Evolutionary conservation across 2,329 filamentous ascomycete species (phyloP).

Genomic region (Cladosporium sphaerospermum): DNA sequence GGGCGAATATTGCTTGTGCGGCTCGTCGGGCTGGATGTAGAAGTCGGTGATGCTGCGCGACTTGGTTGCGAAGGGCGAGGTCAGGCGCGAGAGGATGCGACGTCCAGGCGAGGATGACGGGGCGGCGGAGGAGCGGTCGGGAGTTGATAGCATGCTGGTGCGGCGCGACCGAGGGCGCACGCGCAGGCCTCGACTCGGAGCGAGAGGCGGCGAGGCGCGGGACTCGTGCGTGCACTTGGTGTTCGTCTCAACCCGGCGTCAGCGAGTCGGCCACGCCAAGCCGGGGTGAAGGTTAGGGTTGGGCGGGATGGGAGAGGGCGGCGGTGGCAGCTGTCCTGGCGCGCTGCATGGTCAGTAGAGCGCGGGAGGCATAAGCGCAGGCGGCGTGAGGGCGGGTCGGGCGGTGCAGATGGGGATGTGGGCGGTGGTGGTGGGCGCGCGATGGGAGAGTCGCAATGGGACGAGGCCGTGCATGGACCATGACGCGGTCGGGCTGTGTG

Average conservation of each 20-base stretch:
- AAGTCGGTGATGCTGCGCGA: conserved; percentile 69
- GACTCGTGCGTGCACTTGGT: neutral
- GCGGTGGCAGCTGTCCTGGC: neutral
- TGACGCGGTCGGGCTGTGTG: conserved; percentile 1
- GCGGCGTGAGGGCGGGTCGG: neutral
- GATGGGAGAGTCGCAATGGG: neutral
- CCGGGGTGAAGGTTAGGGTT: conserved; percentile 1
- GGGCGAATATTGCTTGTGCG: conserved; percentile 68
- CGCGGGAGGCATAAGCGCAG: neutral
- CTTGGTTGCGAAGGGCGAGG: conserved; percentile 48
- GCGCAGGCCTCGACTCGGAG: neutral
- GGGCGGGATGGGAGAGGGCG: conserved; percentile 1
- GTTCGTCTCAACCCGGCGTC: conserved; percentile 1
- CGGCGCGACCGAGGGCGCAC: conserved; percentile 9
- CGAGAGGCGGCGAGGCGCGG: neutral
- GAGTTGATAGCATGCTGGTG: conserved; percentile 12
- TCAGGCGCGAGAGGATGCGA: conserved; percentile 48
- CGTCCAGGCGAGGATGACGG: conserved; percentile 21
- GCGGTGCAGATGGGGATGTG: neutral
- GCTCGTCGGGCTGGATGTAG: conserved; percentile 69
- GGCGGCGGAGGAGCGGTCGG: conserved; percentile 9
- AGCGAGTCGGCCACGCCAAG: conserved; percentile 9
- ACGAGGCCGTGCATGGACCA: conserved; percentile 10
- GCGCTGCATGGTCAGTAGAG: conserved; percentile 11
- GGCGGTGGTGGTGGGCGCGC: neutral